Conservation (phyloP, 148 eudicot species). For the Rhododendron henanense region DNA sequence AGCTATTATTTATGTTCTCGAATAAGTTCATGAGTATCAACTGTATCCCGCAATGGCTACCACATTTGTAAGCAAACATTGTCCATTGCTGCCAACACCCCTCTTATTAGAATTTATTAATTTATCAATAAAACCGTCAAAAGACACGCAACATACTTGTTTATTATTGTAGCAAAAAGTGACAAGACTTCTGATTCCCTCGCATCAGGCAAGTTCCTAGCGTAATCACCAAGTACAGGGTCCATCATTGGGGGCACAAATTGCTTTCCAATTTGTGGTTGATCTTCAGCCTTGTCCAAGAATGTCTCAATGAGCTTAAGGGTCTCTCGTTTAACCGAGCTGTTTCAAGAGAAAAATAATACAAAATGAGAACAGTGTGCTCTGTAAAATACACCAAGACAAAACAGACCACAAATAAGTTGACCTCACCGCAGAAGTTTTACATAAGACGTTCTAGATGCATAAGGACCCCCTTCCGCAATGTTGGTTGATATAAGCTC, state of each 20-base stretch:
- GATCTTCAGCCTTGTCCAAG: conserved; percentile 97
- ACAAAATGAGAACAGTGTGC: conserved; percentile 6
- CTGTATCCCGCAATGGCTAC: neutral
- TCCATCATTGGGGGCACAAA: conserved; percentile 99
- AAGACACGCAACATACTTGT: conserved; percentile 53
- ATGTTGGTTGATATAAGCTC: conserved; percentile 90
- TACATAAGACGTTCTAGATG: conserved; percentile 79
- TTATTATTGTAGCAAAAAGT: conserved; percentile 91
- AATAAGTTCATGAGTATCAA: neutral
- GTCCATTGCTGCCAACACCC: neutral
- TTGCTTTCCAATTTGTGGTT: conserved; percentile 89
- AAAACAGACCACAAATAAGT: neutral
- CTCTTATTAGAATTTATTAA: neutral
- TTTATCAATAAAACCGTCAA: neutral
- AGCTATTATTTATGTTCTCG: neutral
- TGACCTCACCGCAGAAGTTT: conserved; percentile 78
- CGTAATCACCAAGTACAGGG: conserved; percentile 96
- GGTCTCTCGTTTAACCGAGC: conserved; percentile 95
- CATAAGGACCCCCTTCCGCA: conserved; percentile 87
- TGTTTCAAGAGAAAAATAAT: conserved; percentile 27
- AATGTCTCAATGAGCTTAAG: conserved; percentile 97
- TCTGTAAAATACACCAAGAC: neutral
- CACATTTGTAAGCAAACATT: neutral
- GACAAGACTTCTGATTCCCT: conserved; percentile 98
- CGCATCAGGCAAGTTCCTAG: conserved; percentile 96